A percentile compares a stretch with the other conserved stretches of the same genome.
Evolutionary conservation across 495 filamentous ascomycete genomes (phyloP).

Genomic region (Neurospora sp.): DNA sequence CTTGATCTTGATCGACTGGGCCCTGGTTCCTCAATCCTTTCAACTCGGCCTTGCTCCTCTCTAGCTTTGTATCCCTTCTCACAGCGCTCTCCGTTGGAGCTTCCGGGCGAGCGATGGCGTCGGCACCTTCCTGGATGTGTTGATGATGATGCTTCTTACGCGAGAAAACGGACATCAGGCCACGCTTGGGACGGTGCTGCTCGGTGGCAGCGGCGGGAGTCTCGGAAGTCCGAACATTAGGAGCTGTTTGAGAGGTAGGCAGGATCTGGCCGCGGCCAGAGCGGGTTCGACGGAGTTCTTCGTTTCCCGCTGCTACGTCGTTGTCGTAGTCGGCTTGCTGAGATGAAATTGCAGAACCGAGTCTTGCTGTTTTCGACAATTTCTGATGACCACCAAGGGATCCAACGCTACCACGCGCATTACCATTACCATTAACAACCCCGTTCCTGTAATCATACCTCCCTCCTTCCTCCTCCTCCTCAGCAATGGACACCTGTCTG

Average conservation of each 20-base stretch:
- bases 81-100: conserved; percentile 34
- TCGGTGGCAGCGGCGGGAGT: neutral
- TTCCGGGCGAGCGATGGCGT: conserved; percentile 34
- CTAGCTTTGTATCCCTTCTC: conserved; percentile 40
- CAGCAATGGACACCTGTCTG: neutral
- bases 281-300: conserved; percentile 18
- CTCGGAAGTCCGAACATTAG: neutral
- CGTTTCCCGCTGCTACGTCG: neutral
- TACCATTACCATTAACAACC: neutral
- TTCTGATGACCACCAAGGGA: neutral
- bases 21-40: conserved; percentile 13
- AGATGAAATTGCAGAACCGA: neutral
- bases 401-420: neutral
- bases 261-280: conserved; percentile 27
- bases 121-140: conserved; percentile 9
- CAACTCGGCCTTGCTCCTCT: conserved; percentile 36
- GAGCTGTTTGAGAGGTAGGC: conserved; percentile 14
- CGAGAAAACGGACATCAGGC: conserved; percentile 36
- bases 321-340: neutral
- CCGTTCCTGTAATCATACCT: neutral
- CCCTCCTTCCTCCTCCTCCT: neutral
- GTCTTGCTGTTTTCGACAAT: neutral
- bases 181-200: conserved; percentile 16
- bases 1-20: neutral
- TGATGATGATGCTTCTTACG: conserved; percentile 30